phyloP scores from a whole-genome alignment of 2,329 filamentous ascomycete species.

The Sphaerostilbella broomeana region DNA sequence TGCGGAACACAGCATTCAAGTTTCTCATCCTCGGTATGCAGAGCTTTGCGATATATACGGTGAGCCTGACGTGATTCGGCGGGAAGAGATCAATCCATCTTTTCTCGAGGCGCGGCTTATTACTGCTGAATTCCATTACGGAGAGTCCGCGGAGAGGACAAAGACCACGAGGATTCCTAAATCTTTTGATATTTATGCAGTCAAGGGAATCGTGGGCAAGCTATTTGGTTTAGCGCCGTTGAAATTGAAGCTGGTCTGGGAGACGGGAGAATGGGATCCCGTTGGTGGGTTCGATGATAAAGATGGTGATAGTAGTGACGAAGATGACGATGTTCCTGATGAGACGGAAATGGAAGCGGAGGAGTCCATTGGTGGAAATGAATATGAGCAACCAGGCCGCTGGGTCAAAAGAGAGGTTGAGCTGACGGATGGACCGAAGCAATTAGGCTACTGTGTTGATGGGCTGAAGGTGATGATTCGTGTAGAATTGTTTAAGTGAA shows the following conservation, averaged over 20 bases:
- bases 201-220: constrained; percentile 70
- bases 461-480: constrained; percentile 63
- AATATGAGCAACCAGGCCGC: constrained; percentile 36
- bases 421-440: constrained; percentile 70
- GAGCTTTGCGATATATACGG: constrained; percentile 73
- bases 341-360: constrained; percentile 22
- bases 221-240: constrained; percentile 62
- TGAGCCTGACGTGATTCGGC: constrained; percentile 56
- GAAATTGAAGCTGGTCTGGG: constrained; percentile 66
- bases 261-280: constrained; percentile 87
- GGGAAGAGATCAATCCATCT: constrained; percentile 59
- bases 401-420: constrained; percentile 76
- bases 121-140: constrained; percentile 48
- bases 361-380: constrained; percentile 18
- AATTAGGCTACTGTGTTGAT: constrained; percentile 79
- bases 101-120: constrained; percentile 76
- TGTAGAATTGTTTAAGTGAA: constrained; percentile 44
- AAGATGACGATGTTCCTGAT: constrained; percentile 37
- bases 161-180: constrained; percentile 56
- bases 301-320: constrained; percentile 48
- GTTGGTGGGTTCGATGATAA: constrained; percentile 57
- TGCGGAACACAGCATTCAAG: constrained; percentile 49
- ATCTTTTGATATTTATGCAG: constrained; percentile 70
- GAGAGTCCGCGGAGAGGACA: constrained; percentile 16
- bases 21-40: constrained; percentile 62